Conservation (phyloP, 2,329 filamentous ascomycete genomes). For the Arthrobotrys musiformis region DNA sequence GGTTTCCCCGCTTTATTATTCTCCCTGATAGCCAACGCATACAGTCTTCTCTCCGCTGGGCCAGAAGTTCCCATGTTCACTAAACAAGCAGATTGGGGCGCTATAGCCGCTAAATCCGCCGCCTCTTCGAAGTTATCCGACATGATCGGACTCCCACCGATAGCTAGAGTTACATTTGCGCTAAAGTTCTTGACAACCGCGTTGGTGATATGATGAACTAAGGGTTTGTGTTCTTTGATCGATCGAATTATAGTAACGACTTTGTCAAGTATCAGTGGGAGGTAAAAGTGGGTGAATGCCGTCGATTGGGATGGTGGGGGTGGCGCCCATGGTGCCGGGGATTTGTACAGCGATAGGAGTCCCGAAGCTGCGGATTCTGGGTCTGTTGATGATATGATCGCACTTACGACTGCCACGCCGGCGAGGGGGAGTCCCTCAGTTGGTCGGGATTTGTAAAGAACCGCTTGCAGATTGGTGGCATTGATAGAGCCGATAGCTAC, state of each 20-base stretch:
- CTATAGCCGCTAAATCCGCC: conserved; percentile 76
- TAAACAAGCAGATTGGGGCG: conserved; percentile 72
- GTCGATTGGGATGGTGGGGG: conserved; percentile 45
- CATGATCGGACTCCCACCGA: conserved; percentile 94
- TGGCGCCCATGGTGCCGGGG: conserved; percentile 57
- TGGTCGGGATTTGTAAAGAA: conserved; percentile 73
- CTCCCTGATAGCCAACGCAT: conserved; percentile 77
- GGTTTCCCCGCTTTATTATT: conserved; percentile 83
- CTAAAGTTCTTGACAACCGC: conserved; percentile 94
- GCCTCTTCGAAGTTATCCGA: conserved; percentile 87
- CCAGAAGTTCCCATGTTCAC: conserved; percentile 93
- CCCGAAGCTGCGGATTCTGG: conserved; percentile 72
- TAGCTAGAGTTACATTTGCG: conserved; percentile 84
- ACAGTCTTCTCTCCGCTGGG: conserved; percentile 75
- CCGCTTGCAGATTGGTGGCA: conserved; percentile 75
- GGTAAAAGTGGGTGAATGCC: conserved; percentile 49
- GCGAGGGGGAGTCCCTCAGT: conserved; percentile 72
- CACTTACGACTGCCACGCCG: conserved; percentile 88
- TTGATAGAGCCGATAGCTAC: conserved; percentile 94
- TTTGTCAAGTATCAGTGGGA: conserved; percentile 42
- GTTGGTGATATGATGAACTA: conserved; percentile 98
- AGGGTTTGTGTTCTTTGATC: conserved; percentile 73
- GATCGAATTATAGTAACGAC: conserved; percentile 67
- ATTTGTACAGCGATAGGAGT: conserved; percentile 70
- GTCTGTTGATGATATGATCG: conserved; percentile 78